Percentiles rank a stretch among this genome's conserved stretches.
Conservation (phyloP, 148 eudicot genomes). For the Fagopyrum esculentum region DNA sequence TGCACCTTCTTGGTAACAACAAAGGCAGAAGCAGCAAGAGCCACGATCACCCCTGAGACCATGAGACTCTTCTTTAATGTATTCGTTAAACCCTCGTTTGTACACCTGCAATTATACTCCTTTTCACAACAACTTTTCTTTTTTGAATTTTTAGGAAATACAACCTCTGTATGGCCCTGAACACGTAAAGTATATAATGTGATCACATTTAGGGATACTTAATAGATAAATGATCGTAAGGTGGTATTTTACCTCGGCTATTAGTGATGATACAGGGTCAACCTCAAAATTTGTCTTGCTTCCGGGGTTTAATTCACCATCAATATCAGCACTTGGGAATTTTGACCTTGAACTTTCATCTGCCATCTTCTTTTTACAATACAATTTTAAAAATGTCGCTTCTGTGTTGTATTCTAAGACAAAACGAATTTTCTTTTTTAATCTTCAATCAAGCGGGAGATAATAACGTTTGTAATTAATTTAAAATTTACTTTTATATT, state of each 20-base stretch:
- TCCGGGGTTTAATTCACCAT: constrained; percentile 36
- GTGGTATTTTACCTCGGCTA: constrained; percentile 31
- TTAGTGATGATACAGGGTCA: constrained; percentile 42
- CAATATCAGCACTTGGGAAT: constrained; percentile 47
- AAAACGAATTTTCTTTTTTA: too few species aligned
- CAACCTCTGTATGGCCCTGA: background rate
- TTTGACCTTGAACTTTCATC: constrained; percentile 15
- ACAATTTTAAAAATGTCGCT: too few species aligned
- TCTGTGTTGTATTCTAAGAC: too few species aligned
- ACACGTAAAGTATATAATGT: background rate
- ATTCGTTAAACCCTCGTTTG: constrained; percentile 36
- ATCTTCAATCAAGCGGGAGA: too few species aligned
- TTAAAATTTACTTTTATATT: too few species aligned
- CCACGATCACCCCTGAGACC: constrained; percentile 53
- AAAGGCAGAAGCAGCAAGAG: constrained; percentile 50
- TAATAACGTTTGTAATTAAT: too few species aligned
- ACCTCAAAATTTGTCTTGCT: constrained; percentile 27
- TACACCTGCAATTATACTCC: constrained; percentile 23
- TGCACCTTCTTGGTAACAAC: constrained; percentile 26
- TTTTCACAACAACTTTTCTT: constrained; percentile 2
- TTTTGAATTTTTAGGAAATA: background rate
- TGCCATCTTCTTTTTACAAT: background rate
- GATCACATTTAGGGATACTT: too few species aligned
- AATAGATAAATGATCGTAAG: too few species aligned
- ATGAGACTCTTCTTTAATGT: constrained; percentile 43